Percentiles rank a stretch among this genome's conserved stretches.
Evolutionary conservation across 768 basidiomycete genomes (phyloP).

Genomic region (Strobilomyces echinocephalus): DNA sequence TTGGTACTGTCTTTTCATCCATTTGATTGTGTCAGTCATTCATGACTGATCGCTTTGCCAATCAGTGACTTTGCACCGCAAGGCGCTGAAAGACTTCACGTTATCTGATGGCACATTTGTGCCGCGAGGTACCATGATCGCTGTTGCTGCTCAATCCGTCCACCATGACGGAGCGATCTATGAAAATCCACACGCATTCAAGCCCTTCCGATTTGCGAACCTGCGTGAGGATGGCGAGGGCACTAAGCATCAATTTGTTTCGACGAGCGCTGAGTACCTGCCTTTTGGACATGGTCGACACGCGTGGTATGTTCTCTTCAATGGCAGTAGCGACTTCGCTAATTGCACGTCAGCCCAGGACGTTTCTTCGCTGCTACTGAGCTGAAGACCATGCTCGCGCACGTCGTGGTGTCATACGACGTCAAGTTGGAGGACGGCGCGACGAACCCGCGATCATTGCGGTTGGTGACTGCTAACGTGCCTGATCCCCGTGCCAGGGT

Average conservation of each 20-base stretch:
- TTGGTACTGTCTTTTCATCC: neutral
- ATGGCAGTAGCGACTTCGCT: neutral
- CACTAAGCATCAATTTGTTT: constrained; percentile 33
- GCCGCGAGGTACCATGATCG: constrained; percentile 30
- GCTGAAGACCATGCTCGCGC: constrained; percentile 45
- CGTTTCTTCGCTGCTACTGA: constrained; percentile 42
- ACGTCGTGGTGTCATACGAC: constrained; percentile 33
- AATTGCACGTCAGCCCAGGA: neutral
- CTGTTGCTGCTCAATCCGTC: constrained; percentile 15
- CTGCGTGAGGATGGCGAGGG: constrained; percentile 30
- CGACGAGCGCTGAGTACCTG: constrained; percentile 31
- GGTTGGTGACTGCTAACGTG: neutral
- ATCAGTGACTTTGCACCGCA: constrained; percentile 30
- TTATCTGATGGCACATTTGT: constrained; percentile 37
- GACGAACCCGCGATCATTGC: neutral
- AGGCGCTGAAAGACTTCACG: constrained; percentile 29
- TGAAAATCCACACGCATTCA: constrained; percentile 35
- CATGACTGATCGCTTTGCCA: neutral
- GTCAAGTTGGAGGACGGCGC: constrained; percentile 7
- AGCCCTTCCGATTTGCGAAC: constrained; percentile 46
- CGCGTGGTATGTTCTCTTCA: constrained; percentile 24
- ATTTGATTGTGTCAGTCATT: neutral
- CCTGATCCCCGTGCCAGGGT: neutral
- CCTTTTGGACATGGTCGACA: constrained; percentile 35
- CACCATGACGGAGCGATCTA: constrained; percentile 27